These are phyloP conservation scores for Sequoia sempervirens DNA, from an alignment of 75 land plant species.

Conservation along the genomic window DNA sequence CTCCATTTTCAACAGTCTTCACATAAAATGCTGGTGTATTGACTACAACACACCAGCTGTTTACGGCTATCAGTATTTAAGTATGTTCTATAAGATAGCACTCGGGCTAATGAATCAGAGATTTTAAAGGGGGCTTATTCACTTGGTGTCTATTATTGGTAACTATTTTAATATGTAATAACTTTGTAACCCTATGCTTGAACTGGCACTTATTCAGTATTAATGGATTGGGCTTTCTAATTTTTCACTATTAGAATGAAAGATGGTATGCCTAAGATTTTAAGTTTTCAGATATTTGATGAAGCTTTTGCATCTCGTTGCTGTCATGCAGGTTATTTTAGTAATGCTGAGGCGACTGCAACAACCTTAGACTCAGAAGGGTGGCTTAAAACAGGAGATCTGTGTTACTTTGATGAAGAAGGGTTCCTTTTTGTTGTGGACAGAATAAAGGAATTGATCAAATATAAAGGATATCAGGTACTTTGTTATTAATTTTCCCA, in stretches of 20 bases:
- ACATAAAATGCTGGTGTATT: no score
- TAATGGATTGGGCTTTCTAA: background rate
- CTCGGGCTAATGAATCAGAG: background rate
- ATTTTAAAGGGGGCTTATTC: background rate
- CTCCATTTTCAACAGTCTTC: no score
- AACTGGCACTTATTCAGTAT: background rate
- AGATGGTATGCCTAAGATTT: background rate
- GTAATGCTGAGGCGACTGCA: slow-evolving; percentile 43
- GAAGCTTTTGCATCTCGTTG: background rate
- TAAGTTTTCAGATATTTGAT: background rate
- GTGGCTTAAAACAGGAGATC: slow-evolving; percentile 68
- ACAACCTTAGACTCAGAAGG: slow-evolving; percentile 37
- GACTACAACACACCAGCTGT: no score
- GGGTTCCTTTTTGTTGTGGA: slow-evolving; percentile 58
- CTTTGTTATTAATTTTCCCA: background rate
- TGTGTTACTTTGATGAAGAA: slow-evolving; percentile 56
- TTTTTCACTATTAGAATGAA: background rate
- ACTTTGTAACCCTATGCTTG: background rate
- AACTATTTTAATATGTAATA: background rate
- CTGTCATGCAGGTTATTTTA: slow-evolving; percentile 41
- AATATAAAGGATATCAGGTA: slow-evolving; percentile 69
- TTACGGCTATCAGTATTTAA: background rate
- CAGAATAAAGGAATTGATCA: slow-evolving; percentile 70
- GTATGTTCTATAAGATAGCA: background rate
- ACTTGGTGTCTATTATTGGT: background rate